These are phyloP conservation scores for Nicotiana tomentosiformis DNA, from an alignment of 257 asterid genomes.

Conservation along the genomic window DNA sequence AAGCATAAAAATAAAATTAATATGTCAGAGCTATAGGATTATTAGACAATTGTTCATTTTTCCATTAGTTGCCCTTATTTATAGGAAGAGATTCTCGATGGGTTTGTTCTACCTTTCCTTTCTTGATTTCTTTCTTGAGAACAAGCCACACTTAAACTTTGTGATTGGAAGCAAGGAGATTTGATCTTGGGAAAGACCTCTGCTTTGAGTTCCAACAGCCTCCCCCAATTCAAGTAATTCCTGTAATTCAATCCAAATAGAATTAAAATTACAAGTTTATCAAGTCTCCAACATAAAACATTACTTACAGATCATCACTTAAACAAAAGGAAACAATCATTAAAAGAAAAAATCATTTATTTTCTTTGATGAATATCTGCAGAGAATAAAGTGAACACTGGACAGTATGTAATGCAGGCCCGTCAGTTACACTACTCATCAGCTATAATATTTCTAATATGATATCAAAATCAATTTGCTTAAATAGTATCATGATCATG, in stretches of 20 bases:
- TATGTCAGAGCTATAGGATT: neutral
- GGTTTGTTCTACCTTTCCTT: slow-evolving; percentile 35
- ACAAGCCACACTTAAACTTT: slow-evolving; percentile 78
- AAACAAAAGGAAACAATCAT: neutral
- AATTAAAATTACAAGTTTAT: neutral
- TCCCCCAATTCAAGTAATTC: slow-evolving; percentile 94
- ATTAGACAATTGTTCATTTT: neutral
- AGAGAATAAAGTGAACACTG: neutral
- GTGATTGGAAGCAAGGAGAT: slow-evolving; percentile 71
- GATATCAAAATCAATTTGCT: neutral
- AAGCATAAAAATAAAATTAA: neutral
- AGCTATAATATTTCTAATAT: neutral
- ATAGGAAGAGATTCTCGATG: neutral
- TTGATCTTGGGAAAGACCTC: slow-evolving; percentile 82
- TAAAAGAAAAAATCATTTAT: neutral
- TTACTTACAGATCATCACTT: neutral
- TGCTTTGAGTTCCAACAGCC: slow-evolving; percentile 76
- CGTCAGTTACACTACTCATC: neutral
- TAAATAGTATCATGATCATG: neutral
- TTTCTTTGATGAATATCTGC: neutral
- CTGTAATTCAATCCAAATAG: slow-evolving; percentile 25
- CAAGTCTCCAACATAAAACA: neutral
- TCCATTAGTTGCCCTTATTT: neutral
- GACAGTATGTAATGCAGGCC: neutral
- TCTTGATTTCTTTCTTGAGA: slow-evolving; percentile 73